These are phyloP conservation scores for Flaveria trinervia DNA, from an alignment of 129 eudicot species.

Conservation along the genomic window DNA sequence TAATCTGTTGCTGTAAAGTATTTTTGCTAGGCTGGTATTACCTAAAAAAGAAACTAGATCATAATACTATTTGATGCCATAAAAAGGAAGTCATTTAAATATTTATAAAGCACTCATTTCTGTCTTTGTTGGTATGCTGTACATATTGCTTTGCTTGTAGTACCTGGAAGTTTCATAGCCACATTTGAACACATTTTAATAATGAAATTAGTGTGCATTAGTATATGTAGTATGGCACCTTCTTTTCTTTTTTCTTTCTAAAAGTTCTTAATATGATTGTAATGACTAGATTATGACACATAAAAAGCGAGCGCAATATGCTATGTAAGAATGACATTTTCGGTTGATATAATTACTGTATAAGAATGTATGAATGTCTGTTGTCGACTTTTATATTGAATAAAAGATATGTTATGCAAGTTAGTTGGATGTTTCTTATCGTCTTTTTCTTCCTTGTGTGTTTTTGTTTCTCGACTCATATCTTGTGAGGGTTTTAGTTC, in stretches of 20 bases:
- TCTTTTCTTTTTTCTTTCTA: neutral
- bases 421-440: neutral
- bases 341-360: too few species aligned
- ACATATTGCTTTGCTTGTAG: conserved; percentile 22
- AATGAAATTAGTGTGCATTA: conserved; percentile 13
- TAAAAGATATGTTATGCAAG: neutral
- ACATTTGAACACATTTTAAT: neutral
- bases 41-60: conserved; percentile 27
- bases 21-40: conserved; percentile 38
- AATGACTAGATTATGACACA: neutral
- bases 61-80: conserved; percentile 16
- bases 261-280: neutral
- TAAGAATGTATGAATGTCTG: neutral
- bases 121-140: conserved; percentile 26
- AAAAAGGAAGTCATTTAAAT: conserved; percentile 33
- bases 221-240: neutral
- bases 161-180: conserved; percentile 35
- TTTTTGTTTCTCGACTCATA: neutral
- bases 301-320: neutral
- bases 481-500: neutral
- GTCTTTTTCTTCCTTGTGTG: neutral
- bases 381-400: neutral
- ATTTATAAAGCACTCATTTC: conserved; percentile 7
- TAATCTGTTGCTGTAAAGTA: conserved; percentile 37
- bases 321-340: too few species aligned